Evolutionary conservation across 768 basidiomycete genomes (phyloP).

Genomic region (Pulveroboletus sp.): DNA sequence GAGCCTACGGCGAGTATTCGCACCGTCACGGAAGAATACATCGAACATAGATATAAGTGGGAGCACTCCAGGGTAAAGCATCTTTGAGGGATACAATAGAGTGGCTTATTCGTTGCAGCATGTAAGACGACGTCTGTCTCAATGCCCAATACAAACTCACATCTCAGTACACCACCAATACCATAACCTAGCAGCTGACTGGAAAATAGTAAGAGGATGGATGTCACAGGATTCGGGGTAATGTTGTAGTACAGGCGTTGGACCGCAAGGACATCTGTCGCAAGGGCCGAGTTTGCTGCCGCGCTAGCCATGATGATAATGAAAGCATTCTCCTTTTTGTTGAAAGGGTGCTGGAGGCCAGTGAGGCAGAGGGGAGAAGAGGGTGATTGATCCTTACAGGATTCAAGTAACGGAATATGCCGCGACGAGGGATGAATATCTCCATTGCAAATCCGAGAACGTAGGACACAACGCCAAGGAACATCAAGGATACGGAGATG

Average conservation of each 20-base stretch:
- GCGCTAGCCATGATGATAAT: slow-evolving; percentile 55
- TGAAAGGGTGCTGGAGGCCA: slow-evolving; percentile 46
- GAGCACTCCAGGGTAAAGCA: slow-evolving; percentile 37
- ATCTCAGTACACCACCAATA: slow-evolving; percentile 49
- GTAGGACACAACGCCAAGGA: slow-evolving; percentile 48
- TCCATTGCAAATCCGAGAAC: slow-evolving; percentile 46
- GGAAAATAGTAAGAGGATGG: slow-evolving; percentile 40
- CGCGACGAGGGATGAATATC: slow-evolving; percentile 40
- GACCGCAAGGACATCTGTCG: slow-evolving; percentile 50
- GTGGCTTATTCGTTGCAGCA: slow-evolving; percentile 8
- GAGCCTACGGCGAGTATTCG: slow-evolving; percentile 37
- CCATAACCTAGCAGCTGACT: slow-evolving; percentile 45
- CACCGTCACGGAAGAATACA: slow-evolving; percentile 39
- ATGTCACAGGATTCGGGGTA: slow-evolving; percentile 40
- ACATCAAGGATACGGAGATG: slow-evolving; percentile 47
- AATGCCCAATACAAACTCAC: slow-evolving; percentile 24
- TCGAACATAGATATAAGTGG: slow-evolving; percentile 26
- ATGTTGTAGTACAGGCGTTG: slow-evolving; percentile 52
- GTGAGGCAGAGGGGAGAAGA: not conserved
- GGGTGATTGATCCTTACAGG: slow-evolving; percentile 28
- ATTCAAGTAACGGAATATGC: slow-evolving; percentile 47
- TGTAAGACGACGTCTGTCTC: not conserved
- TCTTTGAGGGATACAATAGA: slow-evolving; percentile 41
- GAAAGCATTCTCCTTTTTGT: slow-evolving; percentile 57
- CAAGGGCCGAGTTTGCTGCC: slow-evolving; percentile 49